phyloP scores from a whole-genome alignment of 1,284 basidiomycete genomes.

The Fomitopsis betulina region DNA sequence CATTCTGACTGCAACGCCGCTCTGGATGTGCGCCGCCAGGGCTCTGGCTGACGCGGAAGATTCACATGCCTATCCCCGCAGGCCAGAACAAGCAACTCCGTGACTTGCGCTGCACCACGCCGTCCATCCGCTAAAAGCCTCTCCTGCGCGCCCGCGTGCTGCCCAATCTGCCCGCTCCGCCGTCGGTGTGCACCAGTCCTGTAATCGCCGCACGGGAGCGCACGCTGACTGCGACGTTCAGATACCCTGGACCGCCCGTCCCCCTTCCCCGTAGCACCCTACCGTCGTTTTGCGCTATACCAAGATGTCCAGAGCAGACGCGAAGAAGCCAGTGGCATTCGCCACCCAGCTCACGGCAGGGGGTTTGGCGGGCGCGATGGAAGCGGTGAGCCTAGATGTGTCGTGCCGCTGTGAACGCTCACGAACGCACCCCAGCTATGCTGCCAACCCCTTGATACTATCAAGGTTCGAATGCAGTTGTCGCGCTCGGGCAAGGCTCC shows the following conservation, averaged over 20 bases:
- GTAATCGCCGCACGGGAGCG: not conserved
- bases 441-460: constrained; percentile 90
- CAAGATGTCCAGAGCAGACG: constrained; percentile 53
- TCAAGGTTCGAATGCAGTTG: constrained; percentile 99
- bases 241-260: constrained; percentile 1
- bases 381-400: constrained; percentile 61
- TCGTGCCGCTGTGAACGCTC: not conserved
- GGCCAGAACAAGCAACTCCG: not conserved
- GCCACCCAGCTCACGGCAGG: constrained; percentile 91
- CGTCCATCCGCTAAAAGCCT: not conserved
- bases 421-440: constrained; percentile 42
- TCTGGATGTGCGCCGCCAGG: not conserved
- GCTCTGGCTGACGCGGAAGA: not conserved
- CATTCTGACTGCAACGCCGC: not conserved
- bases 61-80: constrained; percentile 3
- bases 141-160: not conserved
- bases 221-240: not conserved
- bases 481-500: constrained; percentile 72
- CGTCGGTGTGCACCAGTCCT: not conserved
- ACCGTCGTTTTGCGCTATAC: not conserved
- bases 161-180: not conserved
- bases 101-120: not conserved
- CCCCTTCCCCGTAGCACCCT: not conserved
- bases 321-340: constrained; percentile 73
- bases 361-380: constrained; percentile 86